These are phyloP conservation scores for Seiridium unicorne DNA, from an alignment of 2,329 filamentous ascomycete species.

Conservation along the genomic window DNA sequence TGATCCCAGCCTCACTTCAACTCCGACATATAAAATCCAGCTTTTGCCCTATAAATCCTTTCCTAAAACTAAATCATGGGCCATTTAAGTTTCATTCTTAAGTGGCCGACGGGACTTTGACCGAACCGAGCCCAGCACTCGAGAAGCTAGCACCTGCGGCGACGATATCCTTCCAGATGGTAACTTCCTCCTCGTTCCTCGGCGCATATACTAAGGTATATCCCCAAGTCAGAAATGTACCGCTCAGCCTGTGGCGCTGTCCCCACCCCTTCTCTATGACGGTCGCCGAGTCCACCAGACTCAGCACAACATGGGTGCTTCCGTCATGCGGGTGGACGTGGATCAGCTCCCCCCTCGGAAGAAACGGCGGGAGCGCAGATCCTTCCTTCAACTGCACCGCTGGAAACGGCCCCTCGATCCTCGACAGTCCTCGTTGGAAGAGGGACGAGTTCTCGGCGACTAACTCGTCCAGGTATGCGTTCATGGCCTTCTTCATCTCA, in stretches of 20 bases:
- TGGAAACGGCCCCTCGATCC: slow-evolving; percentile 15
- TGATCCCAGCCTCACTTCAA: not conserved
- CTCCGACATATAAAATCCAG: not conserved
- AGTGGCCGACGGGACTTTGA: not conserved
- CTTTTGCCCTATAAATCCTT: not conserved
- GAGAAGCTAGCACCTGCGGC: slow-evolving; percentile 15
- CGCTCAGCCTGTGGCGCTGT: slow-evolving; percentile 9
- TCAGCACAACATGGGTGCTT: slow-evolving; percentile 10
- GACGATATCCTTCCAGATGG: slow-evolving; percentile 14
- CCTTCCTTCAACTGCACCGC: slow-evolving; percentile 14
- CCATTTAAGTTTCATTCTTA: not conserved
- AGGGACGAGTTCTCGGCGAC: slow-evolving; percentile 5
- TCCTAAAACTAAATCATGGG: not conserved
- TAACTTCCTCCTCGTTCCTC: slow-evolving; percentile 13
- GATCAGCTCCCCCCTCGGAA: slow-evolving; percentile 11
- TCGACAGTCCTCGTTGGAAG: slow-evolving; percentile 12
- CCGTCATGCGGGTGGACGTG: slow-evolving; percentile 11
- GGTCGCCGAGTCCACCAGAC: slow-evolving; percentile 7
- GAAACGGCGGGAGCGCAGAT: not conserved
- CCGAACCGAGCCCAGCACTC: not conserved
- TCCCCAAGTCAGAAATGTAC: slow-evolving; percentile 13
- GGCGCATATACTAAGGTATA: slow-evolving; percentile 18
- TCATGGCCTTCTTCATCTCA: slow-evolving; percentile 13
- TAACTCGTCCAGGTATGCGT: slow-evolving; percentile 10
- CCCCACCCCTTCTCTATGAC: slow-evolving; percentile 11